Conservation (phyloP, 805 yeast genomes). For the Teunomyces barrocoloradensis region DNA sequence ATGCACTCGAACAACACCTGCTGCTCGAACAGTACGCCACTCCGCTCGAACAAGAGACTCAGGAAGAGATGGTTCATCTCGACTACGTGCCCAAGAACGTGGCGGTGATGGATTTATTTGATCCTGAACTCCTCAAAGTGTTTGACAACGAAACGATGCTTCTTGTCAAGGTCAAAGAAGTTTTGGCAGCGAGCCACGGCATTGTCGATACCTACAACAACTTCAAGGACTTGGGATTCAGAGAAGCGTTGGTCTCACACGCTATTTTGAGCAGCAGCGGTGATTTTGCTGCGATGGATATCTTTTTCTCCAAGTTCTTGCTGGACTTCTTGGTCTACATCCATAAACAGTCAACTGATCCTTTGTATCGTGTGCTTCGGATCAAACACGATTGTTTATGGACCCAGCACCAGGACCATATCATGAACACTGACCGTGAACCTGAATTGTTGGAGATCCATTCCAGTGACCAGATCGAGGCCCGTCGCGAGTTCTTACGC, state of each 20-base stretch:
- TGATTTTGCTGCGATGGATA: conserved; percentile 3
- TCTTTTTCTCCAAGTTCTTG: conserved; percentile 3
- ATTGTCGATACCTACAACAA: conserved; percentile 3
- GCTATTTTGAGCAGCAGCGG: conserved; percentile 8
- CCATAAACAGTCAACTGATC: neutral
- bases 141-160: conserved; percentile 5
- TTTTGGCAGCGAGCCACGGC: conserved; percentile 1
- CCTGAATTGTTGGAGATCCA: conserved; percentile 6
- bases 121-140: neutral
- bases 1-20: conserved; percentile 2
- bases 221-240: conserved; percentile 10
- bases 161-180: conserved; percentile 3
- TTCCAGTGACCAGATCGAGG: conserved; percentile 3
- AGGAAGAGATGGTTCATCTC: neutral
- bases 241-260: conserved; percentile 9
- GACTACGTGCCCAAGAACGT: conserved; percentile 7
- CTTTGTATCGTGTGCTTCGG: neutral
- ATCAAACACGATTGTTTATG: conserved; percentile 3
- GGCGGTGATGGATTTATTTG: conserved; percentile 4
- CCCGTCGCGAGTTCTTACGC: conserved; percentile 8
- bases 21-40: neutral
- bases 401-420: conserved; percentile 5
- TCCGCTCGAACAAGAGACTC: neutral
- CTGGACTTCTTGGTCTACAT: neutral
- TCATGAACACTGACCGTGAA: conserved; percentile 6